These are phyloP conservation scores for Solanum verrucosum DNA, from an alignment of 257 asterid species.

Conservation along the genomic window DNA sequence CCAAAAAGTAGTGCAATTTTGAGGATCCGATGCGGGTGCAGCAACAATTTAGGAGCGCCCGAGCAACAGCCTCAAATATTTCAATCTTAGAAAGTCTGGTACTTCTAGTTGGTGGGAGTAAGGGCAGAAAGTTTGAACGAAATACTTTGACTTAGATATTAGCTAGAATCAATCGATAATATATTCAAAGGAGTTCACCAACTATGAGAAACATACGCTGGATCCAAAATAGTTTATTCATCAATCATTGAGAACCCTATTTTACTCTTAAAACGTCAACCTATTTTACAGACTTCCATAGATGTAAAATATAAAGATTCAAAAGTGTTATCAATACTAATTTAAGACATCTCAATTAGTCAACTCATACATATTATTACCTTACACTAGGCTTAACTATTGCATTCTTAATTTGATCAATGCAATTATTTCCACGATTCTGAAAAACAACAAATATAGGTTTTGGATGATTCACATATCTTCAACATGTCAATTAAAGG, in stretches of 20 bases:
- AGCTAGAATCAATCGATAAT: not conserved
- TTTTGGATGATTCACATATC: not conserved
- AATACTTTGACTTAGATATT: not conserved
- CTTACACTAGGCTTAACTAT: not conserved
- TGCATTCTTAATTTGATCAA: not conserved
- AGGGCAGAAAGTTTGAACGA: not conserved
- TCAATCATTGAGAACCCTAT: not conserved
- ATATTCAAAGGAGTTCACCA: not conserved
- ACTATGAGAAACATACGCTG: not conserved
- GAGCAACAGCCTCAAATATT: not conserved
- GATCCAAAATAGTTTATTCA: not conserved
- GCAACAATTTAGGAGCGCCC: not conserved
- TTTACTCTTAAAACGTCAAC: not conserved
- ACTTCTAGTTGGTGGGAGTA: not conserved
- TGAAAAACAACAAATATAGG: not conserved
- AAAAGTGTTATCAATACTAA: not conserved
- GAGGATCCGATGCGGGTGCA: not conserved
- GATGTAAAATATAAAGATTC: not conserved
- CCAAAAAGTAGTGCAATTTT: not conserved
- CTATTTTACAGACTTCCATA: not conserved
- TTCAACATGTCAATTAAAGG: not conserved
- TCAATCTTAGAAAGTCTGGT: not conserved
- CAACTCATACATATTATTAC: not conserved
- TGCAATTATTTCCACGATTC: not conserved
- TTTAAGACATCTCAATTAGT: not conserved